Percentiles rank a stretch among this genome's conserved stretches.
Evolutionary conservation across 2,329 filamentous ascomycete genomes (phyloP).

Genomic region (Exophiala dermatitidis): DNA sequence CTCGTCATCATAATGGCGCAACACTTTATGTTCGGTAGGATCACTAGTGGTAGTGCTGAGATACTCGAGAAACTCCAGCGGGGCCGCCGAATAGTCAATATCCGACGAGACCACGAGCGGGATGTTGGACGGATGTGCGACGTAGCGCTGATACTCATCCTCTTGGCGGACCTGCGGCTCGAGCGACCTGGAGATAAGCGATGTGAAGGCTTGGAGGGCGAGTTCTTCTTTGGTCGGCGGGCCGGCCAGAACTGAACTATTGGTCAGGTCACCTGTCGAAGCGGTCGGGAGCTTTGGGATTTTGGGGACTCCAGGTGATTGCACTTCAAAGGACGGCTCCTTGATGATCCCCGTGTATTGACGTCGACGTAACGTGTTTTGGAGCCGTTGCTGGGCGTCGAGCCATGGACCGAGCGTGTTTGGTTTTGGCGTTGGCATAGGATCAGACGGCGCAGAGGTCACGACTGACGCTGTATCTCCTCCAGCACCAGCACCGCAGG

Average conservation of each 20-base stretch:
- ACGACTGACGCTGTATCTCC: constrained; percentile 28
- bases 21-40: constrained; percentile 16
- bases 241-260: constrained; percentile 33
- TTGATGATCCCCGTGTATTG: constrained; percentile 50
- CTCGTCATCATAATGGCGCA: constrained; percentile 52
- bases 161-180: constrained; percentile 70
- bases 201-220: constrained; percentile 59
- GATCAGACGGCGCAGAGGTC: background rate
- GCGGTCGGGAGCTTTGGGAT: constrained; percentile 23
- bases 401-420: constrained; percentile 30
- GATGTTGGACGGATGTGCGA: constrained; percentile 80
- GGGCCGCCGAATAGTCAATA: constrained; percentile 30
- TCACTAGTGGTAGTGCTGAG: constrained; percentile 42
- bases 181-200: constrained; percentile 77
- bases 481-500: constrained; percentile 13
- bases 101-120: constrained; percentile 54
- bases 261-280: constrained; percentile 35
- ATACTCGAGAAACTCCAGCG: constrained; percentile 69
- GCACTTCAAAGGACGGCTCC: constrained; percentile 35
- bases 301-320: constrained; percentile 21
- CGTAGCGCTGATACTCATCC: constrained; percentile 86
- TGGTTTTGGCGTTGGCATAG: constrained; percentile 24
- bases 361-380: constrained; percentile 30
- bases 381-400: constrained; percentile 31
- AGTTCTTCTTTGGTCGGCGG: constrained; percentile 81